Conservation (phyloP, 2,329 filamentous ascomycete genomes). For the Chrysoporthe deuterocubensis region DNA sequence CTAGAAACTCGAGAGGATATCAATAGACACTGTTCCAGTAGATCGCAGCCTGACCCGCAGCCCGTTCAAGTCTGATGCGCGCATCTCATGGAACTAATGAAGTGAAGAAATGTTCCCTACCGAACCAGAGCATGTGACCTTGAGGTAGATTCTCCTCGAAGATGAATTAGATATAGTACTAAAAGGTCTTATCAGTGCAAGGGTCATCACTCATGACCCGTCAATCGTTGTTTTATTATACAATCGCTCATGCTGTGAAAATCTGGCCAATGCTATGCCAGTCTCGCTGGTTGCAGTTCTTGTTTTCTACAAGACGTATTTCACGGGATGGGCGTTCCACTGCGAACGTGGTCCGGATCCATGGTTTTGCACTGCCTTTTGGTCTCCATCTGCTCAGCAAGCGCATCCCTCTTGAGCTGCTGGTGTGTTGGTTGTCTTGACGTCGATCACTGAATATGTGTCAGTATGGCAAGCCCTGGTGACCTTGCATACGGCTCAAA, state of each 20-base stretch:
- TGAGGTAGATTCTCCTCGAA: slow-evolving; percentile 13
- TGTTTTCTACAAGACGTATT: slow-evolving; percentile 27
- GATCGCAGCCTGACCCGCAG: not conserved
- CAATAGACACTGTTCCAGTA: not conserved
- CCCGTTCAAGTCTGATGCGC: not conserved
- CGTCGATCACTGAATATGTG: slow-evolving; percentile 76
- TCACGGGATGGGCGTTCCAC: slow-evolving; percentile 2
- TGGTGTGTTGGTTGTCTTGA: slow-evolving; percentile 78
- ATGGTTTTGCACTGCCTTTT: not conserved
- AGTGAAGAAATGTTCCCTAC: not conserved
- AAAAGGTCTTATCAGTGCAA: slow-evolving; percentile 25
- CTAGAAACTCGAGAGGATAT: not conserved
- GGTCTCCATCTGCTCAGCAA: slow-evolving; percentile 51
- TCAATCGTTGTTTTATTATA: slow-evolving; percentile 29
- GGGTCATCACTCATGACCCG: slow-evolving; percentile 29
- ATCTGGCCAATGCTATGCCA: slow-evolving; percentile 22
- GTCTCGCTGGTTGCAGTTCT: slow-evolving; percentile 22
- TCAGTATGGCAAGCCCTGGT: slow-evolving; percentile 33
- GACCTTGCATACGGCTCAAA: slow-evolving; percentile 33
- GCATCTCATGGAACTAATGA: slow-evolving; percentile 1
- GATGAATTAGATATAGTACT: slow-evolving; percentile 28
- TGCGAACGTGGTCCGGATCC: not conserved
- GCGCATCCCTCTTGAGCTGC: slow-evolving; percentile 75
- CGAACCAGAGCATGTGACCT: not conserved
- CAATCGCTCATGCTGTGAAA: slow-evolving; percentile 29